phyloP scores from a whole-genome alignment of 2,329 filamentous ascomycete species.

The Fusarium torreyae region DNA sequence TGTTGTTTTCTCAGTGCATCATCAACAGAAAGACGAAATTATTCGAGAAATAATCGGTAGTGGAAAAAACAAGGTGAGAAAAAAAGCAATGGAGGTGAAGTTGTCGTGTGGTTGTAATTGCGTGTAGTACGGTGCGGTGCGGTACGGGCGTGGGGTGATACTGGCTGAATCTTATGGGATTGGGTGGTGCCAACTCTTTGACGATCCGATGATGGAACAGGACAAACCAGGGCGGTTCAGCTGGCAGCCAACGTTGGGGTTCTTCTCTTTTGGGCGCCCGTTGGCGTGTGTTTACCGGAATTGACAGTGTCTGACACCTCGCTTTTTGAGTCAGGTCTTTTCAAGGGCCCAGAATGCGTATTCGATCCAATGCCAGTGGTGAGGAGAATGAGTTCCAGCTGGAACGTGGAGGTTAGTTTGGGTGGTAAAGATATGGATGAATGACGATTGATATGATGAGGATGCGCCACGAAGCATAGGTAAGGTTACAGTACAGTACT shows the following conservation, averaged over 20 bases:
- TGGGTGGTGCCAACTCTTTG: slow-evolving; percentile 24
- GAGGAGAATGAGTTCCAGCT: slow-evolving; percentile 22
- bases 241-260: slow-evolving; percentile 13
- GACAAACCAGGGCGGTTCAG: slow-evolving; percentile 23
- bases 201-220: slow-evolving; percentile 33
- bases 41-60: neutral
- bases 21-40: slow-evolving; percentile 26
- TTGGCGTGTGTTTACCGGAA: slow-evolving; percentile 6
- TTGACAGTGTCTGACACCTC: slow-evolving; percentile 36
- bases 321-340: slow-evolving; percentile 34
- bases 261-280: slow-evolving; percentile 7
- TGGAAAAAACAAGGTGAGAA: neutral
- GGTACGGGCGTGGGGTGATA: slow-evolving; percentile 35
- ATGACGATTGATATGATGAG: slow-evolving; percentile 16
- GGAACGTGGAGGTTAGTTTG: slow-evolving; percentile 29
- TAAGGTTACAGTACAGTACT: too few species aligned
- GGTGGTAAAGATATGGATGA: slow-evolving; percentile 13
- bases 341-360: neutral
- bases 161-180: slow-evolving; percentile 26
- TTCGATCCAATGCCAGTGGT: slow-evolving; percentile 33
- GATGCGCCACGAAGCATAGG: slow-evolving; percentile 16
- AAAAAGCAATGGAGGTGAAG: slow-evolving; percentile 11
- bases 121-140: neutral
- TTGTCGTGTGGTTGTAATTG: slow-evolving; percentile 23
- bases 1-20: slow-evolving; percentile 41